These are phyloP conservation scores for Lactarius quietus DNA, from an alignment of 768 basidiomycete genomes.

Conservation along the genomic window DNA sequence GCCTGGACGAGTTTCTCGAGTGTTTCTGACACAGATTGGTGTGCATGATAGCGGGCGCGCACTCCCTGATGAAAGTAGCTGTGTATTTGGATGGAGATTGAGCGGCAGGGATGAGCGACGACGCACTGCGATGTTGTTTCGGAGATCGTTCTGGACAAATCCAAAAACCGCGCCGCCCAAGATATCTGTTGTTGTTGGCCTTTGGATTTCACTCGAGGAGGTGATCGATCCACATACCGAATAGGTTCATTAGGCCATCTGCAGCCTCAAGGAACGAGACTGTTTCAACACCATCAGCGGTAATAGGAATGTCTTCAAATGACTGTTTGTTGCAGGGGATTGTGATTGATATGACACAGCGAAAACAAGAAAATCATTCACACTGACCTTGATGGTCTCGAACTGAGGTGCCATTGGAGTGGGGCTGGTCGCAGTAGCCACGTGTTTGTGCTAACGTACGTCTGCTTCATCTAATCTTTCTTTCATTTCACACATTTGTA, in stretches of 20 bases:
- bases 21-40: conserved; percentile 45
- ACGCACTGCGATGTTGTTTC: conserved; percentile 60
- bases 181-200: conserved; percentile 44
- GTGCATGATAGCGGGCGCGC: conserved; percentile 48
- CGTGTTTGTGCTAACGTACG: conserved; percentile 10
- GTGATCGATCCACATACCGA: conserved; percentile 45
- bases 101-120: not conserved
- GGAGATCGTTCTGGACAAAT: conserved; percentile 70
- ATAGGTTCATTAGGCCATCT: conserved; percentile 75
- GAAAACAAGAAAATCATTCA: conserved; percentile 1
- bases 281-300: conserved; percentile 77
- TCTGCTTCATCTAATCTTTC: not conserved
- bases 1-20: conserved; percentile 57
- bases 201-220: not conserved
- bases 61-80: conserved; percentile 49
- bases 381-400: conserved; percentile 59
- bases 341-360: conserved; percentile 9
- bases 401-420: conserved; percentile 61
- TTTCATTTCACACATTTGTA: not conserved
- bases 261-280: conserved; percentile 79
- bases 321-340: conserved; percentile 47
- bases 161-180: conserved; percentile 66
- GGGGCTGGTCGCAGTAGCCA: conserved; percentile 10
- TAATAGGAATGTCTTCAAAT: conserved; percentile 78
- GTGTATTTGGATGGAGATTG: not conserved